Evolutionary conservation across 2,329 filamentous ascomycete genomes (phyloP).

Genomic region (Elsinoe perseae): DNA sequence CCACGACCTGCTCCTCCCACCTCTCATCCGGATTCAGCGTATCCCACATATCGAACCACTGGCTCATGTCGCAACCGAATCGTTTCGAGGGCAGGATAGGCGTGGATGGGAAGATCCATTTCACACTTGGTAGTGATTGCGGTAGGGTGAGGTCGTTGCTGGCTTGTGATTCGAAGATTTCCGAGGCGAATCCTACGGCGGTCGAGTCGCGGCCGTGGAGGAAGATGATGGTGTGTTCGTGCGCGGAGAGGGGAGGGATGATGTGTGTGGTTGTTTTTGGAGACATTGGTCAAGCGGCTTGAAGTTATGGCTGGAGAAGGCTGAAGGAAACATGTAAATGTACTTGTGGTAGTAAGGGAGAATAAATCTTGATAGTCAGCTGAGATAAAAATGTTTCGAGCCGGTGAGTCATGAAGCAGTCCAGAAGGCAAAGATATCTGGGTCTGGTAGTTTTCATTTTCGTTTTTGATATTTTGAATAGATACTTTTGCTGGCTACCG

Average conservation of each 20-base stretch:
- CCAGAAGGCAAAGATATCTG: background rate
- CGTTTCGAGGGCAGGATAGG: constrained; percentile 21
- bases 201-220: constrained; percentile 41
- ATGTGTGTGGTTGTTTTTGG: background rate
- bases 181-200: constrained; percentile 33
- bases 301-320: background rate
- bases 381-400: background rate
- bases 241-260: constrained; percentile 20
- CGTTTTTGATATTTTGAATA: background rate
- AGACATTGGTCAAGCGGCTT: no score
- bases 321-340: background rate
- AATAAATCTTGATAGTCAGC: background rate
- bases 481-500: constrained; percentile 7
- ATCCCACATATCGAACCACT: constrained; percentile 35
- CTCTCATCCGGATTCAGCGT: constrained; percentile 25
- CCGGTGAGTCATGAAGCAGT: background rate
- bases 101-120: constrained; percentile 34
- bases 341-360: background rate
- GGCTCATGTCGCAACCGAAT: constrained; percentile 26
- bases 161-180: constrained; percentile 35
- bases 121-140: constrained; percentile 29
- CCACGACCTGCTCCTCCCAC: constrained; percentile 19
- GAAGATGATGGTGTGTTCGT: constrained; percentile 42
- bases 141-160: constrained; percentile 26
- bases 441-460: background rate